phyloP scores from a whole-genome alignment of 2,329 filamentous ascomycete genomes.

The Diaporthe nobilis region DNA sequence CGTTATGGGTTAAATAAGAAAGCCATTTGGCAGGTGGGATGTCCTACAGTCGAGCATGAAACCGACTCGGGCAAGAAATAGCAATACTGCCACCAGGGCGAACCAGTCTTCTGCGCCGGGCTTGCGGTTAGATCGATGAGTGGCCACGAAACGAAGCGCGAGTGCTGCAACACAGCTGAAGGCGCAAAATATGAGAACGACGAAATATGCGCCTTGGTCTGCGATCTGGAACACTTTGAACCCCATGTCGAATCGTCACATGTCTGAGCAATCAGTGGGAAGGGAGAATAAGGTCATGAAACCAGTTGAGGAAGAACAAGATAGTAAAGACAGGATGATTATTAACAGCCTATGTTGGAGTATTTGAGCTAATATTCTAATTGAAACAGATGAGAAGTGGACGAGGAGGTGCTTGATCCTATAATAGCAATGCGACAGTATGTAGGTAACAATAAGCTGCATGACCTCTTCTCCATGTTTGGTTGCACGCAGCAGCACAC shows the following conservation, averaged over 20 bases:
- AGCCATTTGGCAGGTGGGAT: not conserved
- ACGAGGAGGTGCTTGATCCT: too few relatives aligned
- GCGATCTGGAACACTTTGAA: not conserved
- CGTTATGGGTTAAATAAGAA: rapidly evolving
- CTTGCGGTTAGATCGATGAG: not conserved
- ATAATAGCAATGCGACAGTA: not conserved
- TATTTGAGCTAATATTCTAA: not conserved
- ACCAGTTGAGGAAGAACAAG: not conserved
- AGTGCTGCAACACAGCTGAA: not conserved
- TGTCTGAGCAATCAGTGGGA: not conserved
- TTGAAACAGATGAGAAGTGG: not conserved
- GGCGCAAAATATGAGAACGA: not conserved
- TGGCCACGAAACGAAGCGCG: not conserved
- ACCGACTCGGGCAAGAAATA: not conserved
- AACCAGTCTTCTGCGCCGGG: slow-evolving; percentile 1
- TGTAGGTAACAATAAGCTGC: not conserved
- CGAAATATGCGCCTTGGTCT: not conserved
- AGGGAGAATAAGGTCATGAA: too few relatives aligned
- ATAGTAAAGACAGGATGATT: not conserved
- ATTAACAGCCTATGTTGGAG: not conserved
- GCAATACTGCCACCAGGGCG: not conserved
- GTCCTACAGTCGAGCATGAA: not conserved
- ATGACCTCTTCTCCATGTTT: not conserved
- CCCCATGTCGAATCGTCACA: not conserved
- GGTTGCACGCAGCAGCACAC: not conserved